Evolutionary conservation across 2,329 filamentous ascomycete genomes (phyloP).

Genomic region (Aspergillus novofumigatus): DNA sequence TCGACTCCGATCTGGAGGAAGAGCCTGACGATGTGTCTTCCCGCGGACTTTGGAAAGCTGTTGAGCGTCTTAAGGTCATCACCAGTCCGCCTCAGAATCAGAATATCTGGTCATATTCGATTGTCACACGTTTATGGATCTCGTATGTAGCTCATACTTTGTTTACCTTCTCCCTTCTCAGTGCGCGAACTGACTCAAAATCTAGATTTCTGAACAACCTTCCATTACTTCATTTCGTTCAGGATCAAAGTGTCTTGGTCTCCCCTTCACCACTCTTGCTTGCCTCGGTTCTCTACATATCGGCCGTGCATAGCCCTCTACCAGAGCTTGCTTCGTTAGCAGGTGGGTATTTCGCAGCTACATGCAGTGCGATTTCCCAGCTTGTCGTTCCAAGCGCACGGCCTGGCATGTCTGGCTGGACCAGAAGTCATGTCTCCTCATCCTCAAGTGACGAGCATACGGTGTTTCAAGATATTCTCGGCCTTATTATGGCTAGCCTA

Average conservation of each 20-base stretch:
- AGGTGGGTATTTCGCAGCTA: slow-evolving; percentile 22
- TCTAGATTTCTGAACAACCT: slow-evolving; percentile 24
- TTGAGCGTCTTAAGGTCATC: slow-evolving; percentile 20
- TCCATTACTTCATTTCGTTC: slow-evolving; percentile 27
- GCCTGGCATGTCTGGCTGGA: background rate
- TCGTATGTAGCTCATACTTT: slow-evolving; percentile 17
- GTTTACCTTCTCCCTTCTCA: background rate
- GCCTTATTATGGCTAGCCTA: slow-evolving; percentile 28
- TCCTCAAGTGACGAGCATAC: slow-evolving; percentile 6
- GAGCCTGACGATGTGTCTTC: slow-evolving; percentile 8
- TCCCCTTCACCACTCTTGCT: slow-evolving; percentile 24
- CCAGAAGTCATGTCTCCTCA: background rate
- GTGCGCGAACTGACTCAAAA: slow-evolving; percentile 1
- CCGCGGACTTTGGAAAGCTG: slow-evolving; percentile 19
- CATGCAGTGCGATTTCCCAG: slow-evolving; percentile 22
- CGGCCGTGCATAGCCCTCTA: slow-evolving; percentile 21
- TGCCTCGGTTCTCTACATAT: slow-evolving; percentile 27
- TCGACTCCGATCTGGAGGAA: slow-evolving; percentile 13
- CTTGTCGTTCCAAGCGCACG: slow-evolving; percentile 14
- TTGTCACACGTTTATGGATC: slow-evolving; percentile 23
- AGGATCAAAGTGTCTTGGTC: slow-evolving; percentile 21
- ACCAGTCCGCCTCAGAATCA: slow-evolving; percentile 18
- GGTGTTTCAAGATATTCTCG: slow-evolving; percentile 25
- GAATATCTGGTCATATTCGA: slow-evolving; percentile 19
- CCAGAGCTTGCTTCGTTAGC: slow-evolving; percentile 16